Evolutionary conservation across 2,329 filamentous ascomycete genomes (phyloP), one percentile per base, ranked within the genome.

Genomic region (Epichloe scottii): DNA sequence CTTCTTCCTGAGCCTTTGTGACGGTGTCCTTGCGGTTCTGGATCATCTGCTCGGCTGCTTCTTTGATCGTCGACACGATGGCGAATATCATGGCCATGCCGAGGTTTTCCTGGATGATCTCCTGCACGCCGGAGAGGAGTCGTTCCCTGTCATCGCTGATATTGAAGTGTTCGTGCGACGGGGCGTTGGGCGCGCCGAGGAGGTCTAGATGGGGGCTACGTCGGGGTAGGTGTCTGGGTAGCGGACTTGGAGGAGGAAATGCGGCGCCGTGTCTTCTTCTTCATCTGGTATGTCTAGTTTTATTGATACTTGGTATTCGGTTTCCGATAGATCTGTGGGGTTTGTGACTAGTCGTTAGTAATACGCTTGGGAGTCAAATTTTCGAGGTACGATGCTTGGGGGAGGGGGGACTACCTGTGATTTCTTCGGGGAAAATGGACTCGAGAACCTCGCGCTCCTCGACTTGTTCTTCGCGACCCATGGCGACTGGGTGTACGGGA

Each of bases 31-130:
- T 80, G 44, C 93, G 82, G 55, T 89, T 82, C 15, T 76, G 69
- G 58, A 97, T 82, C 53, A 98, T 77, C 59, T 83, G 77, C 71
- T 98, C 93, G n/a, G 90, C 91, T 48, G 79, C 77, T 53, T 98
- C 93, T 65, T 96, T 97, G 54, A 98, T 71, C 0, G 85, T 81
- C 14, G 86, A 88, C 50, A 94, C 85, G 23, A 98, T 73, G 0
- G 91, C 89, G 69, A 97, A 98, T 1, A 98, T 73, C 93, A 98
- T 98, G 51, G 89, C 87, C 85, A 97, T 97, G 55, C 93, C 93
- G 53, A 97, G 71, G 59, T 90, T 97, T 67, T 98, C 93, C 65
- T 93, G 84, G 37, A 96, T 85, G 0, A 84, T 87, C 15, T 85
- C 81, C 39, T 81, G 68, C 12, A 97, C 73, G 1, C 79, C 77